Conservation (phyloP, 306 rosid species). For the Ceratonia siliqua region DNA sequence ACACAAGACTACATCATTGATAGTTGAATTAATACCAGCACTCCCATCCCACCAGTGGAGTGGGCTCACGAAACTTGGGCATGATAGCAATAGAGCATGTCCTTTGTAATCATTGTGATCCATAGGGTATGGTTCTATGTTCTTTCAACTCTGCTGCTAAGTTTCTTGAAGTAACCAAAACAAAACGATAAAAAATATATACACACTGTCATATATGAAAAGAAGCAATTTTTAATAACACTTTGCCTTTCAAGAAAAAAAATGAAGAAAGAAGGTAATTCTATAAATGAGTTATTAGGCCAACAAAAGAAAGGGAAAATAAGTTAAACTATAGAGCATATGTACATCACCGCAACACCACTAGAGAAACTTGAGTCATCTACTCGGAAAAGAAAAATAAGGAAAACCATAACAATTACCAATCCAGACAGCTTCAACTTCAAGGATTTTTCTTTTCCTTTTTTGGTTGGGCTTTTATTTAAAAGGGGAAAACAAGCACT, state of each 20-base stretch:
- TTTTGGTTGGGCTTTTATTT: not conserved
- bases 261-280: not conserved
- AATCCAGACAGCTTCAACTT: slow-evolving; percentile 10
- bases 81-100: not conserved
- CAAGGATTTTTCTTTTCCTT: not conserved
- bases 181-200: not conserved
- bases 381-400: not conserved
- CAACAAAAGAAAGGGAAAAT: not conserved
- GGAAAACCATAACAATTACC: not conserved
- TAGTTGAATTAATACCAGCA: too few species aligned
- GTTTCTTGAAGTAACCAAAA: too few species aligned
- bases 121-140: not conserved
- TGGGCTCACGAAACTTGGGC: not conserved
- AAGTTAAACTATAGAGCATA: not conserved
- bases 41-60: too few species aligned
- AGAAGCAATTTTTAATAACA: not conserved
- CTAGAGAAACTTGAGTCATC: not conserved
- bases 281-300: not conserved
- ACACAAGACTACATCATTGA: too few species aligned
- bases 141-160: not conserved
- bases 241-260: not conserved
- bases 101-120: not conserved
- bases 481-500: not conserved
- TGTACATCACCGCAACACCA: slow-evolving; percentile 13
- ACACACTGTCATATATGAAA: not conserved